phyloP scores from a whole-genome alignment of 768 basidiomycete genomes.

The Agrocybe pediades region DNA sequence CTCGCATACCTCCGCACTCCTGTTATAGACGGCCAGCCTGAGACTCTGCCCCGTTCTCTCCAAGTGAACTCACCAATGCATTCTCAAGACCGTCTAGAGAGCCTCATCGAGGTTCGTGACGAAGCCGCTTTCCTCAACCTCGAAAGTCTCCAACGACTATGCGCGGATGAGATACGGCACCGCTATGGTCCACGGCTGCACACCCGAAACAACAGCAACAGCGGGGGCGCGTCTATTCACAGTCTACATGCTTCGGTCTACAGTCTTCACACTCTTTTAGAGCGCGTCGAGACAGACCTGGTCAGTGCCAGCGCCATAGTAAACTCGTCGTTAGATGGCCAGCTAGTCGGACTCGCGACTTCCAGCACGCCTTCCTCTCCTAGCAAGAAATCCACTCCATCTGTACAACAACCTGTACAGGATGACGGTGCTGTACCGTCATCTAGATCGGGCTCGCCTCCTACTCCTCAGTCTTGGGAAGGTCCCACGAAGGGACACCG shows the following conservation, averaged over 20 bases:
- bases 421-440: conserved; percentile 2
- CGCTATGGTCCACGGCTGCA: conserved; percentile 45
- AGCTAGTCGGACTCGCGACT: not conserved
- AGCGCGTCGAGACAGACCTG: conserved; percentile 44
- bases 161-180: conserved; percentile 63
- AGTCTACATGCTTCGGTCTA: conserved; percentile 57
- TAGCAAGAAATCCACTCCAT: not conserved
- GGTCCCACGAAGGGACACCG: conserved; percentile 31
- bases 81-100: conserved; percentile 52
- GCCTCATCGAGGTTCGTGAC: conserved; percentile 74
- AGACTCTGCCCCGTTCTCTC: conserved; percentile 60
- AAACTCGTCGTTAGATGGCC: not conserved
- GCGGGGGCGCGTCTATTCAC: conserved; percentile 37
- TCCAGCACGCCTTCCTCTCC: not conserved
- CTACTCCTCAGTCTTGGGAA: conserved; percentile 50
- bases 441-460: conserved; percentile 28
- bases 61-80: conserved; percentile 45
- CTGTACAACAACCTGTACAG: not conserved
- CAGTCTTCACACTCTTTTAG: conserved; percentile 63
- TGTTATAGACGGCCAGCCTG: conserved; percentile 44
- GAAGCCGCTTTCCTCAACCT: conserved; percentile 80
- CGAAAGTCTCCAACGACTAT: conserved; percentile 62
- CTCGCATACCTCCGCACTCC: conserved; percentile 70
- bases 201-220: conserved; percentile 40
- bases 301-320: conserved; percentile 4